Evolutionary conservation across 129 eudicot species (phyloP), one percentile per base, ranked within the genome.

Genomic region (Pseudognaphalium luteoalbum): DNA sequence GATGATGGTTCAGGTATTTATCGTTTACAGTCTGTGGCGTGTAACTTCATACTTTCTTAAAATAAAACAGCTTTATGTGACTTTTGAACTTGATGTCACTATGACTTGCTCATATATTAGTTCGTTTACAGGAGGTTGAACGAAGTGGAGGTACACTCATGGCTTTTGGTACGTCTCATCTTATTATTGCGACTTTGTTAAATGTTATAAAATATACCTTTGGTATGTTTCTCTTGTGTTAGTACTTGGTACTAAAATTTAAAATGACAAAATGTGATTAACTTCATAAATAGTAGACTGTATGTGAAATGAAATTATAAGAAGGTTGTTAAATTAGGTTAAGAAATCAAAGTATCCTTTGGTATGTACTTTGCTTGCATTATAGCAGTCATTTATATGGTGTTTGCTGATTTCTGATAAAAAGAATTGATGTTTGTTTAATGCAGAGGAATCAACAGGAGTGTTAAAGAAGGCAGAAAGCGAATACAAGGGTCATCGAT

Each of bases 401-500:
- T 76, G 30, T 81, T 35, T 41, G 68, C 47, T 72, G 28, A 4
- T 52, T 7, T 28, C 5, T 54, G 4, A 52, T 25, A 57, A 30
- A 66, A 3, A 54, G 3, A 2, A 17, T 11, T 56, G 41, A 0
- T 71, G 47, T 71, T 32, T 74, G 28, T 66, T 60, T 32, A 64
- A 29, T 83, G 70, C 89, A 93, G 97, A 90, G 87, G 98, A 93
- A 72, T 93, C 98, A 47, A 88, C 98, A 15, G 97, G 97, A 79
- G 92, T 87, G 71, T 65, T 93, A 35, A 87, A 70, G 69, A 90
- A 88, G 78, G 98, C 98, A 19, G 98, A 93, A 76, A 88, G 81
- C 9, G 98, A 93, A 82, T 93, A 93, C 84, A 90, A 86, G 74
- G 98, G 98, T 32, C 98, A 93, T 68, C 82, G 89, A 72, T 93